Percentiles rank a stretch among this genome's conserved stretches.
Conservation (phyloP, 208 protist genomes). For the Tetramitus jugosus region DNA sequence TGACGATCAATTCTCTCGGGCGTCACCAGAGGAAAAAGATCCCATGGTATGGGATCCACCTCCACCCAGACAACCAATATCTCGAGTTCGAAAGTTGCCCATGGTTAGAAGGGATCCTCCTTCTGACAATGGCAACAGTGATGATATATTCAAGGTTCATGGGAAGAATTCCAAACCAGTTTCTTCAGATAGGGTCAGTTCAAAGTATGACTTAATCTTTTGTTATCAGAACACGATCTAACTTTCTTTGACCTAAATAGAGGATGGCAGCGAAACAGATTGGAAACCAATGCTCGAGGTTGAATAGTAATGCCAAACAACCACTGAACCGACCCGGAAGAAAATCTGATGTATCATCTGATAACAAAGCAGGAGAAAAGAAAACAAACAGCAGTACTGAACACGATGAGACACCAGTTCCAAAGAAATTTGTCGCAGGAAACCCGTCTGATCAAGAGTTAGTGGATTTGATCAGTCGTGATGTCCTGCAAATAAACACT, state of each 20-base stretch:
- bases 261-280: too few relatives aligned
- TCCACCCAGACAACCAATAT: not conserved
- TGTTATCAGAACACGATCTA: not conserved
- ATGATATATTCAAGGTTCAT: not conserved
- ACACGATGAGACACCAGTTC: not conserved
- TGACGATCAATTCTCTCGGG: not conserved
- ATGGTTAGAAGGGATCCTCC: not conserved
- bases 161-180: not conserved
- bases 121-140: too few relatives aligned
- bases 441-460: not conserved
- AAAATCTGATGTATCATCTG: not conserved
- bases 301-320: too few relatives aligned
- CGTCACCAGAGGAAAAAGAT: not conserved
- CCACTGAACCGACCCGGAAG: too few relatives aligned
- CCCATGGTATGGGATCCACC: conserved; percentile 8
- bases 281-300: too few relatives aligned
- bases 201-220: not conserved
- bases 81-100: not conserved
- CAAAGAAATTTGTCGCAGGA: not conserved
- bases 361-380: not conserved
- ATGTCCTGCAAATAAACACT: conserved; percentile 41
- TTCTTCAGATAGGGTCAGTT: too few relatives aligned
- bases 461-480: conserved; percentile 35
- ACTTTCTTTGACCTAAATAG: too few relatives aligned
- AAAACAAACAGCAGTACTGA: not conserved